Base-by-base conservation (phyloP, 192 early-diverging fungal genomes). In the Mortierella alpina region DNA sequence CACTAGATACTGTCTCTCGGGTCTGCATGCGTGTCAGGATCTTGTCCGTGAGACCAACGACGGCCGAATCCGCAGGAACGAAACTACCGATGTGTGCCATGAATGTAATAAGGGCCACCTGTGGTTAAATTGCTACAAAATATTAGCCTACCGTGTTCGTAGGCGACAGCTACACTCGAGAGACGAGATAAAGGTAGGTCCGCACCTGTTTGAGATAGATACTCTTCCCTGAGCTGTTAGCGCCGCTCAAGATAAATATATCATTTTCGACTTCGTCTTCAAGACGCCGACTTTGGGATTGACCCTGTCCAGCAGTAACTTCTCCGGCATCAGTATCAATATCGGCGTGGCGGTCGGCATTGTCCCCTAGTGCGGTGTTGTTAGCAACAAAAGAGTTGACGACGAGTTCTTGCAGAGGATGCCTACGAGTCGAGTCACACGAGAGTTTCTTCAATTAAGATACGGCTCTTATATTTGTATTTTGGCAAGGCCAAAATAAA, bases 51-150 rank as follows among this genome's bases (percentile, higher is more conserved):
- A 97, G 44, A 2, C 95, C 94, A 68, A 98, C 87, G 2, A 63
- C 50, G 0, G 94, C 95, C 1, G 65, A 73, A 10, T 84, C 86
- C 23, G 95, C 95, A 5, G 96, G 96, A 7, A 98, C 91, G 85
- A 91, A 94, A 73, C 93, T 89, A n/a, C 96, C 96, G 42, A 96
- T 88, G 70, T 96, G 96, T 13, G 95, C 94, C 95, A 96, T 93
- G 62, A 91, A 95, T 4, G 87, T 86, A 67, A 96, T 94, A 22
- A 98, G 67, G 6, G 92, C 95, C 52, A 94, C 81, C 89, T 92
- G 31, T 31, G 31, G 1, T 58, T n/a, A 15, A 18, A 46, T 50
- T 15, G 53, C 47, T 51, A 17, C 63, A 55, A 55, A 2, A 15
- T 9, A 9, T 51, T 51, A 51, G 50, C 17, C 50, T 2, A 51